Percentiles rank a stretch among this genome's conserved stretches.
These are phyloP conservation scores for Trametopsis cervina DNA, from an alignment of 768 basidiomycete genomes.

Conservation along the genomic window DNA sequence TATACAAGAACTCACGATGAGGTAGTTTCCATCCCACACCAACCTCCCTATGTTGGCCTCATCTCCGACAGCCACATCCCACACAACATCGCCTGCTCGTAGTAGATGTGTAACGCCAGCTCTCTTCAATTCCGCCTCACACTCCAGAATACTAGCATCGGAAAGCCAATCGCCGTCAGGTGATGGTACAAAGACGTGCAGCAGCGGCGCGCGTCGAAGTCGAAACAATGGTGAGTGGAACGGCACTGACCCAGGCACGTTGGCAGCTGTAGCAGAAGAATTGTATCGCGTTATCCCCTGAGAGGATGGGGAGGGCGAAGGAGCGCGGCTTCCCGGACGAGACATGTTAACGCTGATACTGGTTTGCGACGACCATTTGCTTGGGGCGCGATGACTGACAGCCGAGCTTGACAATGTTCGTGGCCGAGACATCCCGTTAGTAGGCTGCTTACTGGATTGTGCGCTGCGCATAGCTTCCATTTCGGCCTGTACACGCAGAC, in stretches of 20 bases:
- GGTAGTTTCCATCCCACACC: constrained; percentile 85
- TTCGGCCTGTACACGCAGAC: constrained; percentile 76
- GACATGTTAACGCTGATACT: constrained; percentile 19
- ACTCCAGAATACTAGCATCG: constrained; percentile 73
- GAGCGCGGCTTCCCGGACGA: constrained; percentile 24
- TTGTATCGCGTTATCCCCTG: constrained; percentile 33
- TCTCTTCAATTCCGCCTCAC: constrained; percentile 71
- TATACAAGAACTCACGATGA: constrained; percentile 53
- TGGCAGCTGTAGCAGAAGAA: background rate
- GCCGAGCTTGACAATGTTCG: constrained; percentile 3
- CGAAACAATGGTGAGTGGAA: constrained; percentile 73
- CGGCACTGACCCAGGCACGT: constrained; percentile 3
- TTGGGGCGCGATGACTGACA: constrained; percentile 4
- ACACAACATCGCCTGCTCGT: constrained; percentile 75
- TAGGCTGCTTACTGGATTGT: constrained; percentile 11
- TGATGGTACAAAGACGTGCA: constrained; percentile 80
- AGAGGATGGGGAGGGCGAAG: constrained; percentile 61
- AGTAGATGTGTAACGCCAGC: constrained; percentile 59
- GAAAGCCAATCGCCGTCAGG: constrained; percentile 85
- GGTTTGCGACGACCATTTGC: constrained; percentile 9
- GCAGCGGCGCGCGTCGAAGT: constrained; percentile 62
- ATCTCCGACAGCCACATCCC: constrained; percentile 83
- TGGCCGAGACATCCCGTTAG: constrained; percentile 6
- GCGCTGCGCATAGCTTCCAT: constrained; percentile 32
- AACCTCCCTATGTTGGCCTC: constrained; percentile 80